Base-by-base conservation (phyloP, 176 grass and related monocot species). In the Areca catechu region DNA sequence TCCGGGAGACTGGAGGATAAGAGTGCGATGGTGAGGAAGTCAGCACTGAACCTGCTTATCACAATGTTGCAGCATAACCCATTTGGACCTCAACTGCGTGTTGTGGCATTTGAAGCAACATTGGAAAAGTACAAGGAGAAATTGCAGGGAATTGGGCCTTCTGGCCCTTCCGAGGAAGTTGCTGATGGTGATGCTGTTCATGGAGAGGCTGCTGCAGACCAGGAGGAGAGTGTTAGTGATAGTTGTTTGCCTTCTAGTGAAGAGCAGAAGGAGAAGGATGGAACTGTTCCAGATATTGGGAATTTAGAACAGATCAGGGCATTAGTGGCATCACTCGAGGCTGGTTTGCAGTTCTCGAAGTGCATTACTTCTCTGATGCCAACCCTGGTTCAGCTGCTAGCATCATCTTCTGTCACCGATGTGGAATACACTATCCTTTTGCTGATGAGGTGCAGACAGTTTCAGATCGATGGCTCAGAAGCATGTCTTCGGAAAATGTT, bases 391-490 rank as follows among this genome's bases (percentile, higher is more conserved):
- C 92, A 91, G 61, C 51, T 97, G 20, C 66, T 97, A 48, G 86
- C 86, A n/a, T 97, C 92, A 67, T 64, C 92, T 65, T 90, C 86
- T 71, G 83, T 73, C 28, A 84, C 92, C 50, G 92, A 97, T 90
- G 92, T 97, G 37, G 92, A 97, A 48, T 82, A 97, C 27, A 85
- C 86, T 5, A 97, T 97, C 61, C 83, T 97, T 68, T 54, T 97
- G 51, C 63, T 97, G 53, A 97, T 97, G 92, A 90, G 92, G 64
- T 97, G 92, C 68, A 87, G 80, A 58, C 92, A 97, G 15, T 97
- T 97, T 79, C 92, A 90, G 80, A 90, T 97, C 19, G 83, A 91
- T 74, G 92, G 86, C 71, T 97, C 92, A 71, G 92, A 97, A 77
- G 78, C 61, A 73, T 85, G 80, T 48, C 86, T 96, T 58, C 67